These are phyloP conservation scores for Psophocarpus tetragonolobus DNA, from an alignment of 306 rosid genomes.

Conservation along the genomic window DNA sequence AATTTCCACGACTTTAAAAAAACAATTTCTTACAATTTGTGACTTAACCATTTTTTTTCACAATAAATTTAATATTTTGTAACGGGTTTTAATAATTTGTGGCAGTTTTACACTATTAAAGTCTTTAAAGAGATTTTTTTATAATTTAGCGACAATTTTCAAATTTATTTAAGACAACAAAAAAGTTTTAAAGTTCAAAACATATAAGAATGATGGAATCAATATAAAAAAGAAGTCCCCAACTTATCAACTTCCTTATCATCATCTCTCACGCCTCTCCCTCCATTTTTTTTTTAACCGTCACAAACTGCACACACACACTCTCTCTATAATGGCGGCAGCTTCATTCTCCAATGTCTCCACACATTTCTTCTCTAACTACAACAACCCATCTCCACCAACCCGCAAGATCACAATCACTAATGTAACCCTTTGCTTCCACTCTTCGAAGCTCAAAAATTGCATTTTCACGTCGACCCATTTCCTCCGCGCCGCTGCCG, in stretches of 20 bases:
- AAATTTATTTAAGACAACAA: too few species aligned
- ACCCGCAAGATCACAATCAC: slow-evolving; percentile 24
- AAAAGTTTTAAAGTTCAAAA: too few species aligned
- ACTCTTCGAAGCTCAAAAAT: slow-evolving; percentile 25
- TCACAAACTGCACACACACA: neutral
- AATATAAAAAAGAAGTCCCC: neutral
- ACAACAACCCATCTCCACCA: slow-evolving; percentile 28
- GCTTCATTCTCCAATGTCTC: slow-evolving; percentile 53
- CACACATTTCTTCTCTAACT: slow-evolving; percentile 24
- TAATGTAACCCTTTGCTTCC: neutral
- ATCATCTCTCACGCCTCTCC: neutral
- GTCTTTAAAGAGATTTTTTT: too few species aligned
- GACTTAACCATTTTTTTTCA: too few species aligned
- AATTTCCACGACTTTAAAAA: too few species aligned
- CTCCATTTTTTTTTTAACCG: slow-evolving; percentile 32
- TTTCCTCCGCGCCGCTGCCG: slow-evolving; percentile 3
- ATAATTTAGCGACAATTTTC: too few species aligned
- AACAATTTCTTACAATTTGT: too few species aligned
- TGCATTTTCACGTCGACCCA: slow-evolving; percentile 24
- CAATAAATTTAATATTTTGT: too few species aligned
- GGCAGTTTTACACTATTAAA: too few species aligned
- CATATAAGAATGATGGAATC: too few species aligned
- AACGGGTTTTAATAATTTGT: too few species aligned
- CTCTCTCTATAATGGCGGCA: slow-evolving; percentile 47
- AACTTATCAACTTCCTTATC: slow-evolving; percentile 5